Evolutionary conservation across 2,329 filamentous ascomycete species (phyloP), one percentile per base, ranked within the genome.

Genomic region (Pseudocercospora musae): DNA sequence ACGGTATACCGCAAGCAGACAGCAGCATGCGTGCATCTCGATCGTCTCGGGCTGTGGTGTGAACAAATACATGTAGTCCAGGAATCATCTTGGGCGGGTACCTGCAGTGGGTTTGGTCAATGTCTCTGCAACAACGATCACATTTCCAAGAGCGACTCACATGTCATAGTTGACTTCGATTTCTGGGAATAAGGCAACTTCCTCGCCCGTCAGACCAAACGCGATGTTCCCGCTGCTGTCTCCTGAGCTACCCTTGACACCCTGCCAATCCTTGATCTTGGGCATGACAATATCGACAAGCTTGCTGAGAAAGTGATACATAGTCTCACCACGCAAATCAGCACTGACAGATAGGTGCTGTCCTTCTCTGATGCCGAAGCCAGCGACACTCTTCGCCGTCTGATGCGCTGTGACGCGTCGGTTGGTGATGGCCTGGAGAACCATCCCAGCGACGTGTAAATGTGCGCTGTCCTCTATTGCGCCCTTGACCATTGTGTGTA

Each of bases 251-350:
- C 87, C 87, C 69, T 85, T 85, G n/a, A 90, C 81, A 63, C 95
- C 95, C 60, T 85, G 86, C 90, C 92, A 99, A 70, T 99, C 95
- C 82, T 98, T 99, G 78, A 99, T 96, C 73, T 88, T 90, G 42
- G 95, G 95, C 74, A 98, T 84, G 5, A 99, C 93, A 8, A 98
- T 82, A 74, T 96, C 92, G 59, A 98, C 83, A 69, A 92, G 82
- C 80, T 96, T 96, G 72, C 94, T 90, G 49, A 99, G 75, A 76
- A 99, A 97, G 76, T 97, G 89, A 66, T 91, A 90, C 72, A 96
- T 95, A 62, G 89, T 85, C 75, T 95, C 89, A 29, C 91, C 92
- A 60, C 83, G 82, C 66, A 99, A 79, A 25, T 90, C 89, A 55
- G 86, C 87, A 73, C 94, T 97, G 69, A 90, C 86, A 63, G 91